A percentile compares a stretch with the other conserved stretches of the same genome.
Evolutionary conservation across 2,329 filamentous ascomycete species (phyloP).

Genomic region (Trematosphaeria pertusa): DNA sequence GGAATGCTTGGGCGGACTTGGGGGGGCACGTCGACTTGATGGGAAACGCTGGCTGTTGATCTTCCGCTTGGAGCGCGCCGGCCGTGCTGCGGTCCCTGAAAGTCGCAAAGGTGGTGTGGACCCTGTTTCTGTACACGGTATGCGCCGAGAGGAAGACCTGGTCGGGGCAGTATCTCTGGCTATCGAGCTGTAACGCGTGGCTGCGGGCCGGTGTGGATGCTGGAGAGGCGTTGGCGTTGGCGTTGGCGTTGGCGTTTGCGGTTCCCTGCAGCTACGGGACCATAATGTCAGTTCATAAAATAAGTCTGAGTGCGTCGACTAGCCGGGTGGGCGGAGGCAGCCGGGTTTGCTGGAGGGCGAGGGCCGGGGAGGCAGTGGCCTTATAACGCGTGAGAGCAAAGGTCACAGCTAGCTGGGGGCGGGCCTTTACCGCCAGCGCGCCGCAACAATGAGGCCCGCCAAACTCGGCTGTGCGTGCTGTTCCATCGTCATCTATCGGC

Average conservation of each 20-base stretch:
- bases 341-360: constrained; percentile 12
- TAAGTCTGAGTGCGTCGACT: constrained; percentile 29
- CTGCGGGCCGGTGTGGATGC: constrained; percentile 32
- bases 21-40: constrained; percentile 36
- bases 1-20: constrained; percentile 38
- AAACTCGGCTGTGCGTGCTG: constrained; percentile 14
- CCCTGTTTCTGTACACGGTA: constrained; percentile 31
- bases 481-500: constrained; percentile 25
- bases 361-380: constrained; percentile 3
- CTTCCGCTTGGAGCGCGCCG: constrained; percentile 36
- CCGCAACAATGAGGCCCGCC: constrained; percentile 9
- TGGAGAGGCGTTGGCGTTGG: constrained; percentile 17
- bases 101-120: constrained; percentile 31
- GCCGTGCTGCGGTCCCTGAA: constrained; percentile 33
- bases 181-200: constrained; percentile 36
- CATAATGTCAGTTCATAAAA: constrained; percentile 31
- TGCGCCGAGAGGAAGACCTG: constrained; percentile 23
- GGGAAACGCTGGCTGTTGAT: constrained; percentile 42
- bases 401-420: no score
- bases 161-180: constrained; percentile 24
- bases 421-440: constrained; percentile 1
- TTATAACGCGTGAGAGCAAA: constrained; percentile 7
- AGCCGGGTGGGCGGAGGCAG: background rate
- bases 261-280: constrained; percentile 23
- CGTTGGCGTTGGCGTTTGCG: no score